phyloP scores from a whole-genome alignment of 768 basidiomycete species.

The Leccinum aurantiacum region DNA sequence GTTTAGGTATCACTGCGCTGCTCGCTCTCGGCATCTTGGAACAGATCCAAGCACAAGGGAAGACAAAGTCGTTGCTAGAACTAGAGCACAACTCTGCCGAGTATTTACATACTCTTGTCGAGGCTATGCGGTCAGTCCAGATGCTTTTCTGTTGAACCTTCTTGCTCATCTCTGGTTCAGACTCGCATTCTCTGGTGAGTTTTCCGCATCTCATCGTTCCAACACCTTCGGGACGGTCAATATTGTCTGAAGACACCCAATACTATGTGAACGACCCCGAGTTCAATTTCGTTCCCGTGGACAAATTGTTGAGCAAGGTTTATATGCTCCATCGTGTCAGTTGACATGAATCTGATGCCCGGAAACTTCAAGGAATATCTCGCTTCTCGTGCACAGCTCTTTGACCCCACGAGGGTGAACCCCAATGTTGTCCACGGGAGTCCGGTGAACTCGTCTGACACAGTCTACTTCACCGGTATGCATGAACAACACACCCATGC shows the following conservation, averaged over 20 bases:
- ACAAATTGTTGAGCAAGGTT: slow-evolving; percentile 84
- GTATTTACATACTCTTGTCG: slow-evolving; percentile 86
- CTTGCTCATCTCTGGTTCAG: slow-evolving; percentile 32
- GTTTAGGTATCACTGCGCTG: slow-evolving; percentile 80
- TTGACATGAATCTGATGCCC: slow-evolving; percentile 1
- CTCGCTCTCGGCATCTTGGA: slow-evolving; percentile 93
- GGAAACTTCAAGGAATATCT: slow-evolving; percentile 69
- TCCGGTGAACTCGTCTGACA: slow-evolving; percentile 85
- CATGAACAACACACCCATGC: background rate
- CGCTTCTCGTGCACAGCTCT: slow-evolving; percentile 71
- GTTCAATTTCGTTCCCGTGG: slow-evolving; percentile 70
- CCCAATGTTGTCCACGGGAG: slow-evolving; percentile 72
- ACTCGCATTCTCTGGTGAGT: slow-evolving; percentile 71
- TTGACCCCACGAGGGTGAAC: slow-evolving; percentile 67
- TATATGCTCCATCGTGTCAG: background rate
- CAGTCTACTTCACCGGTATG: slow-evolving; percentile 88
- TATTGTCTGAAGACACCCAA: slow-evolving; percentile 58
- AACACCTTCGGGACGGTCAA: background rate
- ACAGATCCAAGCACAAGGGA: slow-evolving; percentile 72
- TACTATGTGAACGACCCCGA: slow-evolving; percentile 95
- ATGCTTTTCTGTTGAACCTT: background rate
- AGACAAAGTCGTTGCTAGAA: slow-evolving; percentile 65
- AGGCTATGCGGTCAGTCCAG: slow-evolving; percentile 67
- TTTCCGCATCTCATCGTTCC: background rate
- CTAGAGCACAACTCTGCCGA: slow-evolving; percentile 89